Evolutionary conservation across 2,329 filamentous ascomycete species (phyloP), one percentile per base, ranked within the genome.

Genomic region (Malbranchea cinnamomea): DNA sequence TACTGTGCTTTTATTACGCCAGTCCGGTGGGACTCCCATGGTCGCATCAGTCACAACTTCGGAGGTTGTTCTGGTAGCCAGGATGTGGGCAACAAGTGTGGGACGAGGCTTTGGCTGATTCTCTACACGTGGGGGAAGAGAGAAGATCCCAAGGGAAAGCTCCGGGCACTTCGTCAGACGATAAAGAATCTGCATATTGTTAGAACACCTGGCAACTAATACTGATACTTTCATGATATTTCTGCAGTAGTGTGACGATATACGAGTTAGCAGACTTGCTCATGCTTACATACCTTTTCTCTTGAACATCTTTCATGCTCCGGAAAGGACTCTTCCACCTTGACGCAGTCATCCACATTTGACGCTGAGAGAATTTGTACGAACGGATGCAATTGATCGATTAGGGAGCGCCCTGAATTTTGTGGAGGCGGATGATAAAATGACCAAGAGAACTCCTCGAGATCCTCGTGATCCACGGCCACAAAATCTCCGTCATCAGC

Each of bases 91-190:
- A 27, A 93, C 63, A 14, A 93, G 64, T 58, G 46, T 67, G 59
- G 38, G 67, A 65, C 50, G 59, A 53, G 56, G 80, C 69, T 41
- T 80, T 64, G 21, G 66, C 62, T 41, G 61, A 57, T 41, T 71
- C 68, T 29, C 57, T 56, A 40, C 60, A 54, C 41, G 60, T 46
- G 47, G 65, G 57, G 45, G 65, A 50, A 45, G 63, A 47, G 78
- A 79, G 60, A 87, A 93, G 32, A 93, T 57, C 16, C 84, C 85
- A 30, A 85, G 62, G 49, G 71, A 78, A 32, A 93, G 67, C 46
- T 85, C 78, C 22, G 78, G 74, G 49, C 78, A 85, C 46, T 63
- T 67, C 15, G 65, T 68, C 15, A 92, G 68, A 37, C 82, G 78
- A 54, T 91, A 91, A 33, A 68, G 59, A 46, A 89, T 72, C 80